Evolutionary conservation across 2,329 filamentous ascomycete genomes (phyloP), one percentile per base, ranked within the genome.

Genomic region (Neoscytalidium dimidiatum): DNA sequence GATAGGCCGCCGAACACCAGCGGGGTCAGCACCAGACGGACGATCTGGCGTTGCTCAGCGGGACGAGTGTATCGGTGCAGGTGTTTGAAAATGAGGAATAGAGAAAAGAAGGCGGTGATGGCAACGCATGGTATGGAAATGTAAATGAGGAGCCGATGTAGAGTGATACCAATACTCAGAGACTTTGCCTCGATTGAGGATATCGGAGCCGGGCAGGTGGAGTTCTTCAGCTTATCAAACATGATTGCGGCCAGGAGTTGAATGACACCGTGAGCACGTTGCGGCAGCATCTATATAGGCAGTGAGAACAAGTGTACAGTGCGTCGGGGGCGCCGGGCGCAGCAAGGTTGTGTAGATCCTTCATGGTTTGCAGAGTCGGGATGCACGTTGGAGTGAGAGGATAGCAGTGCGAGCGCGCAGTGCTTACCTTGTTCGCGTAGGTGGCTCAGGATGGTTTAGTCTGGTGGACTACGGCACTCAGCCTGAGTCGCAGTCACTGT

Each of bases 1-100:
- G 69, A 62, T 0, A 73, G 53, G 3, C 70, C 41, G 17, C 68
- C 65, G 44, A 69, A 72, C 11, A 71, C 62, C 43, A 71, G 60
- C 19, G 69, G 69, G 11, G 71, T 69, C 53, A 71, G 69, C 9
- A 67, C 57, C 13, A 74, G 69, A n/a, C 71, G 69, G 44, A 73
- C 67, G 63, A 73, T 73, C 52, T 74, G 72, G 29, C 70, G 69
- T 65, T 75, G 73, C 64, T 75, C 72, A 23, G 70, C 69, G 3
- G 73, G 72, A 5, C 66, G 62, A 11, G 70, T 67, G 64, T 75
- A 75, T 48, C 71, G 67, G 11, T 62, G 67, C 3, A 75, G 68
- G 63, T 74, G 73, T 26, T 69, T 66, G 19, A 64, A 60, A 35
- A 72, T 68, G 14, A 74, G 66, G 1, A 69, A 67, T 2, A 72